Conservation (phyloP, 2,329 filamentous ascomycete genomes). For the Monilinia laxa region DNA sequence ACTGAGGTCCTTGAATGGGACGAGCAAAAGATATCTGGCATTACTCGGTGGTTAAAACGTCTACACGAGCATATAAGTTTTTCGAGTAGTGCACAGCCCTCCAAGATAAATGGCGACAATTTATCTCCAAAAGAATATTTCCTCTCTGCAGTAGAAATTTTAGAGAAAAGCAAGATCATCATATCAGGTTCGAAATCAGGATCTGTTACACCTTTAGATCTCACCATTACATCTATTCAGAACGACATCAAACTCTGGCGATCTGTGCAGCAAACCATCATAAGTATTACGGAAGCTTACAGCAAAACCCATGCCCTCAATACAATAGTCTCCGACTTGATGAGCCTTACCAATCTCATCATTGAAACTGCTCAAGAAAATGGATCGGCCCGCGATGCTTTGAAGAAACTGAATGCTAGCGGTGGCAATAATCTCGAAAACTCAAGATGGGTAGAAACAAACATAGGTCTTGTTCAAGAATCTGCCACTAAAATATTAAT, state of each 20-base stretch:
- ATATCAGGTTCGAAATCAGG: not conserved
- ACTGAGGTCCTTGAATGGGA: slow-evolving; percentile 87
- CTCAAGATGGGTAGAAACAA: slow-evolving; percentile 1
- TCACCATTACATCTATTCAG: not conserved
- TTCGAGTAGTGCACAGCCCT: not conserved
- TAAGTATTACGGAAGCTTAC: slow-evolving; percentile 66
- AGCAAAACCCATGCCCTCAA: slow-evolving; percentile 74
- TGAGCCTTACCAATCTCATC: slow-evolving; percentile 73
- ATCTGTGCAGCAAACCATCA: slow-evolving; percentile 65
- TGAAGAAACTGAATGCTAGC: not conserved
- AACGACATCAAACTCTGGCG: slow-evolving; percentile 53
- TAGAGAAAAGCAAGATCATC: not conserved
- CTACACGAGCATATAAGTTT: slow-evolving; percentile 44
- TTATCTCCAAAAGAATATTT: slow-evolving; percentile 5
- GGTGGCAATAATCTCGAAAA: no score
- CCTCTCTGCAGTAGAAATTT: not conserved
- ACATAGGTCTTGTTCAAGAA: slow-evolving; percentile 39
- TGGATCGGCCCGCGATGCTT: slow-evolving; percentile 25
- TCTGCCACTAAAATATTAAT: slow-evolving; percentile 51
- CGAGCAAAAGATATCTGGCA: slow-evolving; percentile 74
- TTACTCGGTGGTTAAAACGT: slow-evolving; percentile 76
- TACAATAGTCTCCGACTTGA: slow-evolving; percentile 79
- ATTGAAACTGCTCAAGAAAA: slow-evolving; percentile 43
- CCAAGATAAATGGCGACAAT: not conserved
- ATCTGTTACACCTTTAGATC: slow-evolving; percentile 36